A percentile compares a stretch with the other conserved stretches of the same genome.
phyloP scores from a whole-genome alignment of 371 early-diverging fungal species.

The Actinomortierella wolfii region DNA sequence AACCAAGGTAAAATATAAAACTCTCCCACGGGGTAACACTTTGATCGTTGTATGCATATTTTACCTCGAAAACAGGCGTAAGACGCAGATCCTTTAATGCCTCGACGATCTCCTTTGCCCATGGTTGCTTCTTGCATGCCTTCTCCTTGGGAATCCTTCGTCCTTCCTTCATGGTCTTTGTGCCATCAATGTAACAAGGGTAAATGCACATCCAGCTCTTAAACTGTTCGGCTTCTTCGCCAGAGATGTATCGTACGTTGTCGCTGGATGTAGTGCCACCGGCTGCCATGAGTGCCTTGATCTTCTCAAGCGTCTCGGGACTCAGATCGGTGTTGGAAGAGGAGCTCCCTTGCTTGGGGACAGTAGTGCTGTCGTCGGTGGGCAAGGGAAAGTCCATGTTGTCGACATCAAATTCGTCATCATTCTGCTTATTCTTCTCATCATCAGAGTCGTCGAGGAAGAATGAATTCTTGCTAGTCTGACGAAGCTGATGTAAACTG shows the following conservation, averaged over 20 bases:
- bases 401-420: conserved; percentile 62
- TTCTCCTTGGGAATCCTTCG: conserved; percentile 55
- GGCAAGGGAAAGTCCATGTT: conserved; percentile 75
- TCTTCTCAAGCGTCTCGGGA: conserved; percentile 34
- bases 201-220: conserved; percentile 68
- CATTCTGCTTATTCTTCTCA: conserved; percentile 23
- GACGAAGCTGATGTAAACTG: conserved; percentile 34
- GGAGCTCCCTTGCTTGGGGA: conserved; percentile 10
- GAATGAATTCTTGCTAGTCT: conserved; percentile 37
- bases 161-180: conserved; percentile 54
- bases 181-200: conserved; percentile 70
- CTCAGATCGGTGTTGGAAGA: conserved; percentile 17
- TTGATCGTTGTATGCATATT: too few species aligned
- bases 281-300: conserved; percentile 28
- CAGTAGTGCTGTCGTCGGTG: conserved; percentile 29
- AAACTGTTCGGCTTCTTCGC: conserved; percentile 41
- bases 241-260: conserved; percentile 31
- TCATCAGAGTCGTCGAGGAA: conserved; percentile 34
- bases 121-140: conserved; percentile 58
- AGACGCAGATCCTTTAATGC: conserved; percentile 62
- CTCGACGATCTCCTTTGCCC: conserved; percentile 69
- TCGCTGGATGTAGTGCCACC: conserved; percentile 23
- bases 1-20: too few species aligned
- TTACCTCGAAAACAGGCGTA: conserved; percentile 62
- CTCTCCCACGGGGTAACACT: too few species aligned